Base-by-base conservation (phyloP, 208 protist genomes). In the Crithidia brevicula region DNA sequence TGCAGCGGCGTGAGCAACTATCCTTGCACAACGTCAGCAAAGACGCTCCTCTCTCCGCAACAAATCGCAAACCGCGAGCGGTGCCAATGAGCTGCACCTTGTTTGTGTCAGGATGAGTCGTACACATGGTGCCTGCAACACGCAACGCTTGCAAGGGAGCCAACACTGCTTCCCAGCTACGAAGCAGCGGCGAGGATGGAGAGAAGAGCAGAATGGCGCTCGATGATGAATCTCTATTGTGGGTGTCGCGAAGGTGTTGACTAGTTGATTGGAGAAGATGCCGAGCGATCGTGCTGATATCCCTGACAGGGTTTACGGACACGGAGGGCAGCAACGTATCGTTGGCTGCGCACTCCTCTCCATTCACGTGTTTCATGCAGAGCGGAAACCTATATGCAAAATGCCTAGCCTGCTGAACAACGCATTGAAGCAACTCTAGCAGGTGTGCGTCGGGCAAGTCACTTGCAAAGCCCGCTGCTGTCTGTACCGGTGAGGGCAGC, bases 111-210 rank as follows among this genome's bases (percentile, higher is more conserved):
- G 36, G 30, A 18, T 49, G 36, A 1, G 18, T 50, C 28, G 15
- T 50, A 3, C 34, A 27, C 20, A 42, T 0, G 2, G 64, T 9
- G 15, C 6, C 36, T 3, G 18, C 54, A 31, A 33, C 31, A 18
- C 25, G 65, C 11, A 71, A 20, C 16, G 54, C 65, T 23, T 40
- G 65, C 54, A 63, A 42, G 10, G 65, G 54, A 8, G 54, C 45
- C 33, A 71, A 1, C 8, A 63, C 33, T 20, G 34, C 42, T 13
- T 51, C 43, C 65, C 65, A 71, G 23, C 40, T 33, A 6, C 40
- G 28, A 10, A 62, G 22, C 23, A 28, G 27, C 23, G 57, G 18
- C 1, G 15, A 11, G 9, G 2, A 33, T 3, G 10, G 23, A 49
- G 38, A 18, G 7, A n/a, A 49, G 43, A 49, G 18, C 18, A 49